phyloP scores from a whole-genome alignment of 495 filamentous ascomycete species.

The Astrocystis sublimbata region DNA sequence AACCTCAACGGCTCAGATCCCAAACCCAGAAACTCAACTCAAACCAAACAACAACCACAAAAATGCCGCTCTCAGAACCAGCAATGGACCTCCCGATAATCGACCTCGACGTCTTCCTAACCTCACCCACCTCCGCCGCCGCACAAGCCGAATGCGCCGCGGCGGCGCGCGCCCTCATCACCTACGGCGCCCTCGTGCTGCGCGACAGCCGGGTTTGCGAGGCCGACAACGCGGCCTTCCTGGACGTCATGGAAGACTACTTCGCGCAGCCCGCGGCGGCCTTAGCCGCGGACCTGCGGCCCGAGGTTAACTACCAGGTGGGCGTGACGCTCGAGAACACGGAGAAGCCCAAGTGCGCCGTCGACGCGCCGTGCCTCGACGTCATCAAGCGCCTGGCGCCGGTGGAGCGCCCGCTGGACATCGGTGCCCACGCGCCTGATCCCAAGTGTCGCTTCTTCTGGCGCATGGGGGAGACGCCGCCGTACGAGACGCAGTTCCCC shows the following conservation, averaged over 20 bases:
- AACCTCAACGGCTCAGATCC: no score
- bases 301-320: constrained; percentile 52
- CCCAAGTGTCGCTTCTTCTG: constrained; percentile 56
- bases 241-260: constrained; percentile 57
- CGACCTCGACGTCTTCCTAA: constrained; percentile 52
- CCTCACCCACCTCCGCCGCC: constrained; percentile 34
- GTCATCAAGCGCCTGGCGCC: constrained; percentile 50
- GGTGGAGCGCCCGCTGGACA: constrained; percentile 49
- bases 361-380: constrained; percentile 51
- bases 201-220: constrained; percentile 55
- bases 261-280: constrained; percentile 50
- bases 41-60: background rate
- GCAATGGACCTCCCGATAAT: constrained; percentile 56
- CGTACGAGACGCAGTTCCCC: constrained; percentile 49
- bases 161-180: constrained; percentile 49
- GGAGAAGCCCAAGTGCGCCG: constrained; percentile 56
- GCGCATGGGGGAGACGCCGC: constrained; percentile 48
- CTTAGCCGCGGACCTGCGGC: constrained; percentile 47
- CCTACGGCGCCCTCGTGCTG: constrained; percentile 51
- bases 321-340: constrained; percentile 57
- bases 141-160: constrained; percentile 47
- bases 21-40: no score
- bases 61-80: constrained; percentile 25
- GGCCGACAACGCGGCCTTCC: constrained; percentile 48
- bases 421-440: constrained; percentile 46